A percentile compares a stretch with the other conserved stretches of the same genome.
Conservation (phyloP, 2,329 filamentous ascomycete genomes). For the Epicoccum nigrum region DNA sequence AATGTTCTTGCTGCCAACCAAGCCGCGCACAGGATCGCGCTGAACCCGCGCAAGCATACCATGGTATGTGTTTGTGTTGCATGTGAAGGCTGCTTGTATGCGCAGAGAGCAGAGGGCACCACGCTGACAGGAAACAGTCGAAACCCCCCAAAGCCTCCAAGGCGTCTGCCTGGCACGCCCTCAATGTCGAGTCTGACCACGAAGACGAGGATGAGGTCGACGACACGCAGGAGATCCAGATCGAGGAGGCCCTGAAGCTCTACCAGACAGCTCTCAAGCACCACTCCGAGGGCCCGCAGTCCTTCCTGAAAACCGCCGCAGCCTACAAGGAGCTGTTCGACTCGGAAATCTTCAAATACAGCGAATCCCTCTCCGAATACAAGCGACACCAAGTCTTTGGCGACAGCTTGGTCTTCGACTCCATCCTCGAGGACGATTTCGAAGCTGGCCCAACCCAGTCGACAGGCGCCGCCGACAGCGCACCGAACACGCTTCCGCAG, state of each 20-base stretch:
- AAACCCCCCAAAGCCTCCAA: slow-evolving; percentile 32
- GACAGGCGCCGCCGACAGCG: slow-evolving; percentile 71
- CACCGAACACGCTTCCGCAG: slow-evolving; percentile 81
- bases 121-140: slow-evolving; percentile 34
- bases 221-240: slow-evolving; percentile 93
- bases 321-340: slow-evolving; percentile 86
- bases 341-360: slow-evolving; percentile 93
- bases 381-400: slow-evolving; percentile 68
- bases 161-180: slow-evolving; percentile 70
- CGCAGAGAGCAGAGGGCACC: not conserved
- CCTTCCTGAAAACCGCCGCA: slow-evolving; percentile 75
- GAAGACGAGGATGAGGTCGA: slow-evolving; percentile 90
- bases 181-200: slow-evolving; percentile 94
- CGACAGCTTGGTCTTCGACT: slow-evolving; percentile 51
- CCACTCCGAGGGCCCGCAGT: slow-evolving; percentile 82
- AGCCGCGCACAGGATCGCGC: not conserved
- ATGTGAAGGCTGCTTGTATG: slow-evolving; percentile 1
- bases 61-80: slow-evolving; percentile 8
- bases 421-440: slow-evolving; percentile 47
- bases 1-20: slow-evolving; percentile 8
- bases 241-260: slow-evolving; percentile 93
- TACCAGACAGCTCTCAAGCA: slow-evolving; percentile 91
- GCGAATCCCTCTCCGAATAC: slow-evolving; percentile 85
- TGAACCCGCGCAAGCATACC: slow-evolving; percentile 10
- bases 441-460: slow-evolving; percentile 51